Percentiles rank a stretch among this genome's conserved stretches.
These are phyloP conservation scores for Alternaria panax DNA, from an alignment of 2,329 filamentous ascomycete genomes.

Conservation along the genomic window DNA sequence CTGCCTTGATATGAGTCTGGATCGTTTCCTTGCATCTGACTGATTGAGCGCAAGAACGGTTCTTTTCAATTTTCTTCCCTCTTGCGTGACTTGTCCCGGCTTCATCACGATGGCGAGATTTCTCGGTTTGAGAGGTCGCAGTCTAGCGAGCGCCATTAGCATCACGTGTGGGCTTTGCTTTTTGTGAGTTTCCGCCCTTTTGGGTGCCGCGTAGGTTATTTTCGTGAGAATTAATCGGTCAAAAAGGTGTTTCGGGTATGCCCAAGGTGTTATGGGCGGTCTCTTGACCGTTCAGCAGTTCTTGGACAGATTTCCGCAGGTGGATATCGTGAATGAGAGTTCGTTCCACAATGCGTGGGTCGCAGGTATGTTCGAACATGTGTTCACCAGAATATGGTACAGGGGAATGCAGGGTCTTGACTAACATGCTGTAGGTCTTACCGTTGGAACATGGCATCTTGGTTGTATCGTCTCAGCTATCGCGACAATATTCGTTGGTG, in stretches of 20 bases:
- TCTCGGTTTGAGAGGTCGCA: constrained; percentile 30
- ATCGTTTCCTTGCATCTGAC: constrained; percentile 1
- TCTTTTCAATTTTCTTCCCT: background rate
- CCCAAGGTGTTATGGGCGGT: constrained; percentile 71
- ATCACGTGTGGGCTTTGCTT: constrained; percentile 38
- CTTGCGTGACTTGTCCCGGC: background rate
- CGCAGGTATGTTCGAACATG: constrained; percentile 27
- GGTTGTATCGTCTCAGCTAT: constrained; percentile 67
- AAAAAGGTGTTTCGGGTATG: constrained; percentile 63
- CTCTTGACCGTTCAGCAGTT: constrained; percentile 74
- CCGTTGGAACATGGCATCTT: constrained; percentile 49
- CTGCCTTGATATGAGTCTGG: background rate
- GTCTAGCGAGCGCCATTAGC: constrained; percentile 33
- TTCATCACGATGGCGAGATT: constrained; percentile 30
- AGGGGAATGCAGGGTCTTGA: background rate
- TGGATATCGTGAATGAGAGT: constrained; percentile 32
- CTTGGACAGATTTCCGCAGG: constrained; percentile 47
- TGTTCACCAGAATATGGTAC: background rate
- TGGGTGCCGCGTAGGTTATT: background rate
- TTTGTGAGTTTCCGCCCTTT: constrained; percentile 24
- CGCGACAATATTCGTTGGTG: constrained; percentile 58
- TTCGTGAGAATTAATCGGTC: constrained; percentile 19
- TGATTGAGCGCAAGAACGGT: background rate
- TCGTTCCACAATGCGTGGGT: constrained; percentile 35
- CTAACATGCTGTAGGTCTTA: constrained; percentile 30